Conservation (phyloP, 441 rosid species). For the Kokia cookei region DNA sequence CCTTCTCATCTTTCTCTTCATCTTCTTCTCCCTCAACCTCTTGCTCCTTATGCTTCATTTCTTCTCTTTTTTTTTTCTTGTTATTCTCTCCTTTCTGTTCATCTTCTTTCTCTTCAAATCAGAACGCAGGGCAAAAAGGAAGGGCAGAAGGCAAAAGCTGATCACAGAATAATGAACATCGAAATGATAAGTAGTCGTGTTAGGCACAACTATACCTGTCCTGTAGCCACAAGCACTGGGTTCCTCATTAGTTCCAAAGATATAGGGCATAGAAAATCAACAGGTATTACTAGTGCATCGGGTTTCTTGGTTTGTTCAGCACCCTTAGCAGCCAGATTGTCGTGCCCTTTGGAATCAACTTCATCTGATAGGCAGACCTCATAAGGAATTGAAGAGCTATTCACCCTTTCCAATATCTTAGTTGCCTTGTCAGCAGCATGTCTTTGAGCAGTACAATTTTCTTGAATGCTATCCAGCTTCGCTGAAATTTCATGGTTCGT, state of each 20-base stretch:
- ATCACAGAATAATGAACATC: not conserved
- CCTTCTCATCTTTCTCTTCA: no score
- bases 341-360: constrained; percentile 29
- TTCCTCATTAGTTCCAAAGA: constrained; percentile 87
- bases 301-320: constrained; percentile 48
- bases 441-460: constrained; percentile 14
- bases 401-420: constrained; percentile 17
- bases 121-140: constrained; percentile 10
- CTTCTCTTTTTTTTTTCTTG: no score
- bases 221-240: constrained; percentile 88
- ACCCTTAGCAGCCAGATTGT: constrained; percentile 33
- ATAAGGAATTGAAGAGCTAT: constrained; percentile 26
- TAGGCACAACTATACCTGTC: constrained; percentile 56
- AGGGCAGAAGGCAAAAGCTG: not conserved
- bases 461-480: constrained; percentile 22
- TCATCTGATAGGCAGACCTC: constrained; percentile 27
- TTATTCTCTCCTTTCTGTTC: no score
- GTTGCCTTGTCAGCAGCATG: constrained; percentile 18
- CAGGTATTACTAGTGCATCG: constrained; percentile 52
- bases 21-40: no score
- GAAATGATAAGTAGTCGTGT: not conserved
- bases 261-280: constrained; percentile 80
- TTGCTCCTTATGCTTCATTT: no score
- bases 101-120: no score
- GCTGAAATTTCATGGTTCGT: constrained; percentile 30